Evolutionary conservation across 2,329 filamentous ascomycete genomes (phyloP).

Genomic region (Epichloe bromicola): DNA sequence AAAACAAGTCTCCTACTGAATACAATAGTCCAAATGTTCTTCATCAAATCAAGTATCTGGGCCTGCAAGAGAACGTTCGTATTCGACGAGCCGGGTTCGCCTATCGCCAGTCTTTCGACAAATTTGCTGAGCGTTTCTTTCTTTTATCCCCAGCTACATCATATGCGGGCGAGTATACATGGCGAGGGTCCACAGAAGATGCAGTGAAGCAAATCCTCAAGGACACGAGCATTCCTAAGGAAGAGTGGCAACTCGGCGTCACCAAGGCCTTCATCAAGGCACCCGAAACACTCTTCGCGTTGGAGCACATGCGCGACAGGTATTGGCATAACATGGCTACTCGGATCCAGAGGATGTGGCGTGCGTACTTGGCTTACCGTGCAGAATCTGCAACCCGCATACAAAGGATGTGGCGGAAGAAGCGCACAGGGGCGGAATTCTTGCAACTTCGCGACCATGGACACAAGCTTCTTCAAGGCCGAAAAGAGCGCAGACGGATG

Average conservation of each 20-base stretch:
- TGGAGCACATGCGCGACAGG: conserved; percentile 93
- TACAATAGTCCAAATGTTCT: conserved; percentile 88
- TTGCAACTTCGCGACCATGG: conserved; percentile 80
- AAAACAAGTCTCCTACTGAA: conserved; percentile 91
- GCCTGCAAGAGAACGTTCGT: conserved; percentile 97
- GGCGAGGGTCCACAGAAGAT: conserved; percentile 76
- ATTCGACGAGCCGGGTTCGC: conserved; percentile 94
- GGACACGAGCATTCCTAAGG: conserved; percentile 86
- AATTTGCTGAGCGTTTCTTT: conserved; percentile 96
- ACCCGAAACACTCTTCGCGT: conserved; percentile 87
- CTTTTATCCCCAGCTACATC: conserved; percentile 86
- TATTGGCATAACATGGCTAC: conserved; percentile 99
- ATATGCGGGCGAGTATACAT: conserved; percentile 94
- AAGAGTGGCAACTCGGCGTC: conserved; percentile 95
- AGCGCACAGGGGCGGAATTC: conserved; percentile 80
- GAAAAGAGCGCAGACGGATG: conserved; percentile 84
- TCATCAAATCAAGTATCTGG: conserved; percentile 97
- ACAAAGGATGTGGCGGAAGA: conserved; percentile 89
- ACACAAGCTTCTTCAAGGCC: conserved; percentile 65
- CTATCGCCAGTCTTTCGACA: conserved; percentile 93
- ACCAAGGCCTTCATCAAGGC: conserved; percentile 98
- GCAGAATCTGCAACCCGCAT: conserved; percentile 88
- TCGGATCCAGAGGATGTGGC: conserved; percentile 92
- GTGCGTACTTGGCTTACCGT: conserved; percentile 86
- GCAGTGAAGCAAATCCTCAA: conserved; percentile 88